phyloP scores from a whole-genome alignment of 768 basidiomycete species.

The Brasilioporus rufonigricans region DNA sequence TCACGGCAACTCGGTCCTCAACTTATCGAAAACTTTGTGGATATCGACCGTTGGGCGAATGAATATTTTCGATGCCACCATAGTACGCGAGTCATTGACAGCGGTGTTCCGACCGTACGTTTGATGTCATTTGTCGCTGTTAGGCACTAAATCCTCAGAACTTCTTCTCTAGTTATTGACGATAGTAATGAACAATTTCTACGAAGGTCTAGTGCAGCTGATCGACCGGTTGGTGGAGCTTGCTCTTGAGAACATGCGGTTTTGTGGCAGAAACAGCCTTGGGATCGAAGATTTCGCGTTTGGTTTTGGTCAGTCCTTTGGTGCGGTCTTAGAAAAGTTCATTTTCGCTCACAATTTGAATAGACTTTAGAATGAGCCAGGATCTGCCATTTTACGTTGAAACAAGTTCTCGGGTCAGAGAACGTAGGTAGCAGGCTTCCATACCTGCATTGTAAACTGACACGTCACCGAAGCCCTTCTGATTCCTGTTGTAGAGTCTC shows the following conservation, averaged over 20 bases:
- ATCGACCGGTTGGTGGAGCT: slow-evolving; percentile 26
- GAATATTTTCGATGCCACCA: slow-evolving; percentile 29
- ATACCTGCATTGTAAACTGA: slow-evolving; percentile 5
- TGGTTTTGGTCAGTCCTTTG: slow-evolving; percentile 25
- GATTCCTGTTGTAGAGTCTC: slow-evolving; percentile 1
- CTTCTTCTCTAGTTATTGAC: slow-evolving; percentile 22
- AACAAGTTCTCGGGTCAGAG: slow-evolving; percentile 23
- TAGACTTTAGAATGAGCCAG: slow-evolving; percentile 32
- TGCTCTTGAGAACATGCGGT: slow-evolving; percentile 26
- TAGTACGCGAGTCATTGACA: slow-evolving; percentile 8
- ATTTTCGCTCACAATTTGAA: not conserved
- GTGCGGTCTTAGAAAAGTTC: not conserved
- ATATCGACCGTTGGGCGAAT: slow-evolving; percentile 25
- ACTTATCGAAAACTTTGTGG: slow-evolving; percentile 30
- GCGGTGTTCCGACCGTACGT: slow-evolving; percentile 22
- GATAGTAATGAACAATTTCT: slow-evolving; percentile 31
- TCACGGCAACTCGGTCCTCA: slow-evolving; percentile 28
- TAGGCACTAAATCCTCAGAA: not conserved
- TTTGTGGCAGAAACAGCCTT: slow-evolving; percentile 14
- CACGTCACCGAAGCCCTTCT: slow-evolving; percentile 9
- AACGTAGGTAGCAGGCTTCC: slow-evolving; percentile 19
- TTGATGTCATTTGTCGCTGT: not conserved
- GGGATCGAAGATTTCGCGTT: slow-evolving; percentile 28
- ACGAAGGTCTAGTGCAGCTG: slow-evolving; percentile 29
- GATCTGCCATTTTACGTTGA: slow-evolving; percentile 30